Conservation (phyloP, 495 filamentous ascomycete genomes). For the Aspergillus sclerotiicarbonarius region DNA sequence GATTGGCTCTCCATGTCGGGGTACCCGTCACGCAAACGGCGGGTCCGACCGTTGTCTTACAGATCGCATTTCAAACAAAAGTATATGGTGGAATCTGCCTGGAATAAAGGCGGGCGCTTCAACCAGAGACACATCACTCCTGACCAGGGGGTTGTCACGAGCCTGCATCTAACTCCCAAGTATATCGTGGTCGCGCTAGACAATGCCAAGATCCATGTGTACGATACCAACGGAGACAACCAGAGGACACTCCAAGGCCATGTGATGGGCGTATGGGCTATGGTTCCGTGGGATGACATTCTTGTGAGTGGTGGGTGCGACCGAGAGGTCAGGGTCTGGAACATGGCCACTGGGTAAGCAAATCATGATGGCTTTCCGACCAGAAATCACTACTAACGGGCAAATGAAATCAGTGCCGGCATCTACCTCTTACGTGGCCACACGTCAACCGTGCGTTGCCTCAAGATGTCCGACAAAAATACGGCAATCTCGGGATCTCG, state of each 20-base stretch:
- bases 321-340: slow-evolving; percentile 95
- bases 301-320: slow-evolving; percentile 96
- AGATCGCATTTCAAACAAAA: slow-evolving; percentile 95
- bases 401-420: slow-evolving; percentile 47
- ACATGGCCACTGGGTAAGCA: slow-evolving; percentile 88
- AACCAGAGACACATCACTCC: slow-evolving; percentile 83
- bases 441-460: slow-evolving; percentile 92
- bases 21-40: slow-evolving; percentile 32
- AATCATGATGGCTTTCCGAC: not conserved
- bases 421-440: slow-evolving; percentile 88
- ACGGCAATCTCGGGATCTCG: slow-evolving; percentile 95
- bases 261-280: slow-evolving; percentile 99
- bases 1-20: slow-evolving; percentile 36
- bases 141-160: slow-evolving; percentile 95
- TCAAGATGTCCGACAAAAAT: slow-evolving; percentile 93
- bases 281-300: slow-evolving; percentile 97
- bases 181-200: slow-evolving; percentile 97
- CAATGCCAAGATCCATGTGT: slow-evolving; percentile 98
- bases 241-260: slow-evolving; percentile 90
- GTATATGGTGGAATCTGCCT: slow-evolving; percentile 95
- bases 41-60: slow-evolving; percentile 64
- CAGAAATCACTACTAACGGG: not conserved
- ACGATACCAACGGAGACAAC: slow-evolving; percentile 84
- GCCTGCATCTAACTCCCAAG: slow-evolving; percentile 87
- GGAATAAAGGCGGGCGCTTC: slow-evolving; percentile 82